Evolutionary conservation across 2,329 filamentous ascomycete species (phyloP), one percentile per base, ranked within the genome.

Genomic region (Aspergillus unguis): DNA sequence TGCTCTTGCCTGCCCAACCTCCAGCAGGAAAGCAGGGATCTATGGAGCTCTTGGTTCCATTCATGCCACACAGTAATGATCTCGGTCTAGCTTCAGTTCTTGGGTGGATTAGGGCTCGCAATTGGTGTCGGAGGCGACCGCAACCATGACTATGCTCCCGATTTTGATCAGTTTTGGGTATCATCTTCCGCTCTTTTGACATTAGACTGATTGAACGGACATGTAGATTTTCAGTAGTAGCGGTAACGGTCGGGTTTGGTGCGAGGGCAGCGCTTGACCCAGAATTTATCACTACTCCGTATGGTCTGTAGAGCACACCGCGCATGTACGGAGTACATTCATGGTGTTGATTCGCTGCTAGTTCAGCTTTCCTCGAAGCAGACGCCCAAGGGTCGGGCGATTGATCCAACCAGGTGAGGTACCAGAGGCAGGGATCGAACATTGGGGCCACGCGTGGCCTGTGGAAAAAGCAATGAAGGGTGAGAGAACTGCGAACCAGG

Each of bases 391-490:
- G 28, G 10, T 44, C 17, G 32, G 44, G 25, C 11, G 27, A 23
- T 37, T 48, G 38, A 38, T 26, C 44, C 32, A 44, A 38, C 38
- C 27, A 38, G 38, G 23, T 9, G 50, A 48, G 28, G 44, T 25
- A 23, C 33, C 35, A 32, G 23, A 43, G 44, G 50, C 50, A 48
- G 44, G 50, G 50, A 40, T 48, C 28, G 17, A 23, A 44, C 17
- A 17, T 17, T 17, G 17, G 29, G 47, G 33, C 50, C 44, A 17
- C 17, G 27, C 33, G 4, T 28, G 6, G 27, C 9, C 26, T 28
- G 27, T 31, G 35, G 29, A 51, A 50, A 53, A 53, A 50, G 36
- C 27, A 45, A 50, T 40, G 41, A 45, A 36, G n/a, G 35, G 43
- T 35, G 7, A 5, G 43, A 47, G 11, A 23, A 42, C 8, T 37